Percentiles rank a stretch among this genome's conserved stretches.
These are phyloP conservation scores for Thelonectria olida DNA, from an alignment of 2,329 filamentous ascomycete species.

Conservation along the genomic window DNA sequence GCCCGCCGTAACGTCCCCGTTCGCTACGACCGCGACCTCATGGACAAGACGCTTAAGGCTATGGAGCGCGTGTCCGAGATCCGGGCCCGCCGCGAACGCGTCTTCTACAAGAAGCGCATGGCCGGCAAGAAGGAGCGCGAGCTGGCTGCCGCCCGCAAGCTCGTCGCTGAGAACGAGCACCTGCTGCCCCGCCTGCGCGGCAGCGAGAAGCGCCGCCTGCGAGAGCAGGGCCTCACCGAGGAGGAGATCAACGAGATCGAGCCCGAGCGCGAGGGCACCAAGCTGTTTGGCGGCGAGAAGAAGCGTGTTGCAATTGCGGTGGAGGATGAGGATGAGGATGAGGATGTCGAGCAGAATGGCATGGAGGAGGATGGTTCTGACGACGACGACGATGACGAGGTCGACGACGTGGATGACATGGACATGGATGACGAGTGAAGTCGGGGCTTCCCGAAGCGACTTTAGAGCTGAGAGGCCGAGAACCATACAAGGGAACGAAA, in stretches of 20 bases:
- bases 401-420: constrained; percentile 37
- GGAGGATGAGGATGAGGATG: constrained; percentile 48
- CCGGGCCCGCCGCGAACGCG: constrained; percentile 81
- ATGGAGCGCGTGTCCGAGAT: constrained; percentile 94
- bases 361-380: constrained; percentile 40
- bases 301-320: constrained; percentile 47
- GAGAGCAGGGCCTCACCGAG: constrained; percentile 59
- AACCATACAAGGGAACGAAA: constrained; percentile 1
- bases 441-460: neutral
- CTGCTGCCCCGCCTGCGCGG: constrained; percentile 79
- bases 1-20: constrained; percentile 93
- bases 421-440: constrained; percentile 1
- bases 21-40: constrained; percentile 93
- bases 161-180: constrained; percentile 93
- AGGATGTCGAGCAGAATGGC: constrained; percentile 41
- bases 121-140: constrained; percentile 87
- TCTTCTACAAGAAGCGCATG: constrained; percentile 95
- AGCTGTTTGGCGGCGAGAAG: constrained; percentile 55
- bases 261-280: constrained; percentile 47
- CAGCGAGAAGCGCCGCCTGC: constrained; percentile 68
- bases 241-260: constrained; percentile 60
- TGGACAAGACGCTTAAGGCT: constrained; percentile 86
- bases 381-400: constrained; percentile 48
- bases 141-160: constrained; percentile 81
- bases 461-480: neutral